Evolutionary conservation across 768 basidiomycete genomes (phyloP).

Genomic region (Hygrocybe punicea): DNA sequence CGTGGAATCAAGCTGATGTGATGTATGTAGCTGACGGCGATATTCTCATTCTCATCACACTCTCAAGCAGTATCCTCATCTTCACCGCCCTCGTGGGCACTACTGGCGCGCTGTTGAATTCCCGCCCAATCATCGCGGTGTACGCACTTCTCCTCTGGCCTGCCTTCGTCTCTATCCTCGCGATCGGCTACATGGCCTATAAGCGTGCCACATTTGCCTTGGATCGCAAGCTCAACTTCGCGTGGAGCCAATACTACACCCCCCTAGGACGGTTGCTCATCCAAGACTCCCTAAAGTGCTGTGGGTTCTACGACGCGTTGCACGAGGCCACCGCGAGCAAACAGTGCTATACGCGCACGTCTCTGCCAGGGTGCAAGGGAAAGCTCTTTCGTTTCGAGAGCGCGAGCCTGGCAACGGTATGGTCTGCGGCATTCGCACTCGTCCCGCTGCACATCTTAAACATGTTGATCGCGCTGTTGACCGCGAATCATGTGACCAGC

Average conservation of each 20-base stretch:
- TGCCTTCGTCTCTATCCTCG: constrained; percentile 50
- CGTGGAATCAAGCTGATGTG: constrained; percentile 60
- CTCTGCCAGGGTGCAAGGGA: constrained; percentile 66
- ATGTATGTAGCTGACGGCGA: constrained; percentile 59
- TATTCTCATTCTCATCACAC: constrained; percentile 52
- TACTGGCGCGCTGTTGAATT: constrained; percentile 60
- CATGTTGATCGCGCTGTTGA: constrained; percentile 57
- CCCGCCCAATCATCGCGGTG: constrained; percentile 61
- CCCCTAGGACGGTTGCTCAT: constrained; percentile 51
- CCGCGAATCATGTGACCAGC: constrained; percentile 62
- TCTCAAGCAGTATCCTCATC: constrained; percentile 54
- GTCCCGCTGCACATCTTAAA: constrained; percentile 60
- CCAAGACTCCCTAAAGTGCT: constrained; percentile 62
- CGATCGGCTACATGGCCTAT: constrained; percentile 64
- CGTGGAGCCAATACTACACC: constrained; percentile 65
- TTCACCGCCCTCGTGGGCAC: constrained; percentile 59
- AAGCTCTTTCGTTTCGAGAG: constrained; percentile 54
- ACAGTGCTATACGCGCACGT: constrained; percentile 58
- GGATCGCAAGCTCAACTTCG: constrained; percentile 61
- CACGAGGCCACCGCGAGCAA: constrained; percentile 58
- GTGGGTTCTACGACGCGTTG: constrained; percentile 59
- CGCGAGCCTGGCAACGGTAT: constrained; percentile 44
- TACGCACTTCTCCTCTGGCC: constrained; percentile 71
- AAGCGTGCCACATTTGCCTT: constrained; percentile 57
- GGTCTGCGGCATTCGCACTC: constrained; percentile 51